phyloP scores from a whole-genome alignment of 2,329 filamentous ascomycete genomes.

The Onygenales sp. region DNA sequence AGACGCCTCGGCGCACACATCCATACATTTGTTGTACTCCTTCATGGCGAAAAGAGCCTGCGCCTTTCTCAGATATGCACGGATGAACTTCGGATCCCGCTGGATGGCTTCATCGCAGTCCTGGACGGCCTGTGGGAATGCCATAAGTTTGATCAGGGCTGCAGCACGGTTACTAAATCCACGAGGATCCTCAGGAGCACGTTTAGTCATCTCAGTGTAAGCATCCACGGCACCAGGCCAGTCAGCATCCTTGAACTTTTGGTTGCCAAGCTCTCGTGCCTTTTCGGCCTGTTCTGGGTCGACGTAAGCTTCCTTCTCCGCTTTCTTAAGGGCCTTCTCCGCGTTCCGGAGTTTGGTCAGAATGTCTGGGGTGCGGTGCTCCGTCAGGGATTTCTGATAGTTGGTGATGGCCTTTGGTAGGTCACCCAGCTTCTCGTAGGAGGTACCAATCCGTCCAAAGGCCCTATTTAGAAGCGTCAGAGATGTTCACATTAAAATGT shows the following conservation, averaged over 20 bases:
- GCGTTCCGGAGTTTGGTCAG: slow-evolving; percentile 84
- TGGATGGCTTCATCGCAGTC: slow-evolving; percentile 90
- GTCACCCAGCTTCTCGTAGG: slow-evolving; percentile 85
- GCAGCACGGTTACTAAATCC: slow-evolving; percentile 97
- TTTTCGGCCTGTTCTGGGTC: slow-evolving; percentile 89
- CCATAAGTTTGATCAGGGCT: slow-evolving; percentile 91
- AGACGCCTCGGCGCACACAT: slow-evolving; percentile 73
- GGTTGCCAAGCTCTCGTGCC: slow-evolving; percentile 86
- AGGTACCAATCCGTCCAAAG: slow-evolving; percentile 89
- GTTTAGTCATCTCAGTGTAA: slow-evolving; percentile 95
- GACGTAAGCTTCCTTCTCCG: slow-evolving; percentile 70
- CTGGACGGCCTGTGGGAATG: slow-evolving; percentile 84
- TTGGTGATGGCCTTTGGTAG: slow-evolving; percentile 70
- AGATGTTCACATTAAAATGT: background rate
- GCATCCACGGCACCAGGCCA: slow-evolving; percentile 92
- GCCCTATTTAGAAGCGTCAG: slow-evolving; percentile 38
- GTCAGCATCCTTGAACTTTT: slow-evolving; percentile 93
- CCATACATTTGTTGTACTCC: slow-evolving; percentile 91
- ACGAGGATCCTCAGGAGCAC: slow-evolving; percentile 80
- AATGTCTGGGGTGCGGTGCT: slow-evolving; percentile 92
- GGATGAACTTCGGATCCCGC: slow-evolving; percentile 84
- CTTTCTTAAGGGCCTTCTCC: slow-evolving; percentile 75
- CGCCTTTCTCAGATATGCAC: slow-evolving; percentile 92
- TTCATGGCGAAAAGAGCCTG: slow-evolving; percentile 96
- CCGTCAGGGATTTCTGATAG: slow-evolving; percentile 89